Evolutionary conservation across 2,329 filamentous ascomycete species (phyloP).

Genomic region (Aspergillus bombycis): DNA sequence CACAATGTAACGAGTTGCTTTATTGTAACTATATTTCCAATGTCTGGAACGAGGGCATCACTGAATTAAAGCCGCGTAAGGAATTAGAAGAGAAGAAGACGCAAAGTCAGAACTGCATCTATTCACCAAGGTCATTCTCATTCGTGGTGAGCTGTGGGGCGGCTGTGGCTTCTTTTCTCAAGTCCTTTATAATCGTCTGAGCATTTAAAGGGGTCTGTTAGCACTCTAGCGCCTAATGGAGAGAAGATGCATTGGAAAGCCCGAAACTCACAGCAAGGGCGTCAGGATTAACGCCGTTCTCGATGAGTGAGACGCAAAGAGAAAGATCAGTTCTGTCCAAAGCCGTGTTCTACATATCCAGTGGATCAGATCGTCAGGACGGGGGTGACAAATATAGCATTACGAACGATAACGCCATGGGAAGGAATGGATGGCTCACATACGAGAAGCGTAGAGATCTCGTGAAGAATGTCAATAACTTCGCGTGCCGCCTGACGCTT

Average conservation of each 20-base stretch:
- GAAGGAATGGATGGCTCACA: conserved; percentile 17
- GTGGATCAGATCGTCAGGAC: neutral
- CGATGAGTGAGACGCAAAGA: conserved; percentile 94
- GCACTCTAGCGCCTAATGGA: neutral
- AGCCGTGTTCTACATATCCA: conserved; percentile 76
- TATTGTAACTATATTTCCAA: neutral
- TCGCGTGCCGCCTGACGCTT: conserved; percentile 55
- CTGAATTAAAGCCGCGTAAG: neutral
- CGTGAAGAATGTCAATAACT: conserved; percentile 55
- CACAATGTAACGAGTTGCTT: neutral
- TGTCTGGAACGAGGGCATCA: neutral
- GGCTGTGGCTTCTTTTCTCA: conserved; percentile 44
- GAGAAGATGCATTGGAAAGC: neutral
- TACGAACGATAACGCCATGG: conserved; percentile 3
- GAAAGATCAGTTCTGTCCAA: conserved; percentile 89
- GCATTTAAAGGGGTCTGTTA: conserved; percentile 15
- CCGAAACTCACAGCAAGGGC: conserved; percentile 76
- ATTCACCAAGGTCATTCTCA: conserved; percentile 24
- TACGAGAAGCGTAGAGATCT: conserved; percentile 53
- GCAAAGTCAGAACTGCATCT: neutral
- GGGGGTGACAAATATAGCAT: neutral
- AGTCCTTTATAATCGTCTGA: conserved; percentile 51
- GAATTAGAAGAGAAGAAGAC: neutral
- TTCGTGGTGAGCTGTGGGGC: conserved; percentile 28
- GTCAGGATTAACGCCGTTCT: conserved; percentile 95